Evolutionary conservation across 257 asterid species (phyloP), one percentile per base, ranked within the genome.

Genomic region (Apocynum venetum): DNA sequence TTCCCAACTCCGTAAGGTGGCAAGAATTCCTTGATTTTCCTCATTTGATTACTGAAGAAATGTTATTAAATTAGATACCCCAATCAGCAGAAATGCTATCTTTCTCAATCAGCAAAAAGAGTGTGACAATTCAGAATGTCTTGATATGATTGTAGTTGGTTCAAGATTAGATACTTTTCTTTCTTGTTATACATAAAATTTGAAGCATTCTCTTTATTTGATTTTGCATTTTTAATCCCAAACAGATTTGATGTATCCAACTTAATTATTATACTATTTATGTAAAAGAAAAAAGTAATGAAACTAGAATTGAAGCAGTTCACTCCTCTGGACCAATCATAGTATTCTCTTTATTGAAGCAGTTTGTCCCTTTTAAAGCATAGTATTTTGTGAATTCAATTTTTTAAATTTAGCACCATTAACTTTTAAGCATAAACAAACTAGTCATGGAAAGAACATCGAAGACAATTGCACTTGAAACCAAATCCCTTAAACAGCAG

Each of bases 401-500:
- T 25, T 25, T 25, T 25, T 25, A 25, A 25, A 25, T 25, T 25
- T 25, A 25, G 31, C 31, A 25, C 31, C 12, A 2, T 10, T 51
- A 49, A 49, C 53, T 49, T 49, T 8, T 7, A 56, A 20, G 25
- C 2, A 4, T 4, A 69, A 41, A 8, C 3, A 25, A 63, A 41
- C 86, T 82, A 92, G 80, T 92, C 96, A 63, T 82, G 85, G 8
- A 92, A 85, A 76, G 78, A 77, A 82, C 98, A 93, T 83, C 97
- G 86, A 48, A 79, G 86, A 84, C 98, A 94, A 73, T 84, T 88
- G 88, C 98, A 92, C 44, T 60, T 75, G 79, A 93, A 94, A 81
- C 94, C 97, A 66, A 91, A 92, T 82, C 98, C 97, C 80, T 87
- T 81, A 11, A 66, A 82, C 35, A 94, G 87, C 77, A 91, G 44